phyloP scores from a whole-genome alignment of 2,329 filamentous ascomycete species.

The Colletotrichum gloeosporioides region DNA sequence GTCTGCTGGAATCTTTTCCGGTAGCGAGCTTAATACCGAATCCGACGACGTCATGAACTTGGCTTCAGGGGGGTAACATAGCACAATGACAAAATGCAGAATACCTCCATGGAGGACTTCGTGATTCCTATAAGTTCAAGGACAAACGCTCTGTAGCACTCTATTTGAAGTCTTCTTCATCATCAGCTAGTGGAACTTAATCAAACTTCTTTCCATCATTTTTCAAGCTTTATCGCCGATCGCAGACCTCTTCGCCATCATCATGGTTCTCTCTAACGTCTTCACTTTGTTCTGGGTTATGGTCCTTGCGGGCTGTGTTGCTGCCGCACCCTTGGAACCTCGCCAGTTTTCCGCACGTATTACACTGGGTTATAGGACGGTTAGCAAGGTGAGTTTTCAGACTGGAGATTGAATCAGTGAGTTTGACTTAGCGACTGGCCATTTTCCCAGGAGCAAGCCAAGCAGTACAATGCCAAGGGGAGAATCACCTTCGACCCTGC shows the following conservation, averaged over 20 bases:
- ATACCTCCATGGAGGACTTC: fast-evolving
- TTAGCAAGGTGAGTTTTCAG: not conserved
- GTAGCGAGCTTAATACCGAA: not conserved
- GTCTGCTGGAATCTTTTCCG: too few relatives aligned
- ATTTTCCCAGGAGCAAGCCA: too few relatives aligned
- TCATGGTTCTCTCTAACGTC: not conserved
- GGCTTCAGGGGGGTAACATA: not conserved
- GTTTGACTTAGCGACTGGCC: too few relatives aligned
- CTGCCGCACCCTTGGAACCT: not conserved
- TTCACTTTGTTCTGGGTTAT: not conserved
- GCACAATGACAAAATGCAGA: not conserved
- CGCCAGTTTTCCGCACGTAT: not conserved
- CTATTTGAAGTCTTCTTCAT: fast-evolving
- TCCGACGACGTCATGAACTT: fast-evolving
- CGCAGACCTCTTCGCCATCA: not conserved
- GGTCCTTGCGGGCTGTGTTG: not conserved
- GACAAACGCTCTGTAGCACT: not conserved
- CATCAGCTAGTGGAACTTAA: fast-evolving
- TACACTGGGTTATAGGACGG: not conserved
- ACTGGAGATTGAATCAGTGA: too few relatives aligned
- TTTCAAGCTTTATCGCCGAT: not conserved
- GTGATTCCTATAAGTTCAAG: fast-evolving
- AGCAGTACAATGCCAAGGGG: too few relatives aligned
- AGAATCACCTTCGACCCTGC: too few relatives aligned
- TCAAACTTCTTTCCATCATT: not conserved